Evolutionary conservation across 805 yeast species (phyloP).

Genomic region (Teunomyces lycoperdinae): DNA sequence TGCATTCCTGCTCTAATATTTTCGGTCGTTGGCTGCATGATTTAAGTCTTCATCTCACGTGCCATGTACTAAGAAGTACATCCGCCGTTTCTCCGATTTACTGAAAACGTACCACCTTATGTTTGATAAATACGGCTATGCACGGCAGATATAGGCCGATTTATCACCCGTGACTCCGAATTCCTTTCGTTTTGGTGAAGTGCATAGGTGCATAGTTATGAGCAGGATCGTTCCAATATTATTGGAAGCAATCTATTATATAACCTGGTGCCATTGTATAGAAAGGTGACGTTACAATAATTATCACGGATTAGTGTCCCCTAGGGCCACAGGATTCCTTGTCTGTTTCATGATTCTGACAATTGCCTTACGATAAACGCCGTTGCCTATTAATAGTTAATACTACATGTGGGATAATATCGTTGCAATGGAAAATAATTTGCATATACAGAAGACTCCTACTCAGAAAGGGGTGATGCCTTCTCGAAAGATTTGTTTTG

Average conservation of each 20-base stretch:
- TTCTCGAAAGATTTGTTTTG: background rate
- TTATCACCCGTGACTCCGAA: background rate
- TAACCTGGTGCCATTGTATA: background rate
- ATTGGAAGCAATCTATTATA: background rate
- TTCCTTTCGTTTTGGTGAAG: background rate
- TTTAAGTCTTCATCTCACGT: background rate
- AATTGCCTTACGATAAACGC: background rate
- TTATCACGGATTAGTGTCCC: background rate
- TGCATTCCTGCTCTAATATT: background rate
- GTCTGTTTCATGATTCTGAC: background rate
- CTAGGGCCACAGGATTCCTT: background rate
- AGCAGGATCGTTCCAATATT: background rate
- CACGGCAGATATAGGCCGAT: background rate
- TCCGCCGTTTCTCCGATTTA: background rate
- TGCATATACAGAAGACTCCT: background rate
- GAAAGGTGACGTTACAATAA: background rate
- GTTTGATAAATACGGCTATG: background rate
- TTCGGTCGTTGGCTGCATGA: background rate
- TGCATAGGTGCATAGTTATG: background rate
- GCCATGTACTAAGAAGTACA: background rate
- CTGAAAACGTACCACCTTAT: background rate
- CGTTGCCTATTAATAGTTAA: background rate
- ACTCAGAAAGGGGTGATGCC: background rate
- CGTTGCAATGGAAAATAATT: background rate
- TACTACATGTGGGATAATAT: background rate